These are phyloP conservation scores for Diplodia scrobiculata DNA, from an alignment of 2,329 filamentous ascomycete species.

Conservation along the genomic window DNA sequence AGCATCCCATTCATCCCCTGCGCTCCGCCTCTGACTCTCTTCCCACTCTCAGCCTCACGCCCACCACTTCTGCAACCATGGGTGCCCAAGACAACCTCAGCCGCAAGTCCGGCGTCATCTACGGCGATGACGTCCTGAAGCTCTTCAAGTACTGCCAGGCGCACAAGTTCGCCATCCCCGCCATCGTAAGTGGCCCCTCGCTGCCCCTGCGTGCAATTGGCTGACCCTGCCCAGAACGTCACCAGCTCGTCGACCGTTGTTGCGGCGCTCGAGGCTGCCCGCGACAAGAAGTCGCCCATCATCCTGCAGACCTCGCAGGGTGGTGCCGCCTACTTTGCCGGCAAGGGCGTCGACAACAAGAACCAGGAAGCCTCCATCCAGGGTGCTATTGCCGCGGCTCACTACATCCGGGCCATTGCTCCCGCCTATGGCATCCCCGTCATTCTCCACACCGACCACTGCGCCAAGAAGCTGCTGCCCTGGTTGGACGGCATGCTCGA, in stretches of 20 bases:
- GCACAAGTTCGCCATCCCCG: slow-evolving; percentile 85
- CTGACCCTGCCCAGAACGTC: slow-evolving; percentile 62
- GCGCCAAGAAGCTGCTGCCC: slow-evolving; percentile 98
- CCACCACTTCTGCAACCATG: slow-evolving; percentile 40
- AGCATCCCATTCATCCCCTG: neutral
- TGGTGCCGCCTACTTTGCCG: slow-evolving; percentile 67
- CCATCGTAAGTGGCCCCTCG: slow-evolving; percentile 53
- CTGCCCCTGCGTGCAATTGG: slow-evolving; percentile 6
- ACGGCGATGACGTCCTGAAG: slow-evolving; percentile 64
- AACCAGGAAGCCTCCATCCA: slow-evolving; percentile 86
- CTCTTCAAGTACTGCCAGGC: slow-evolving; percentile 91
- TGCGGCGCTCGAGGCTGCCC: slow-evolving; percentile 88
- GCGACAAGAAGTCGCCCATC: slow-evolving; percentile 86
- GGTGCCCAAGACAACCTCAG: slow-evolving; percentile 58
- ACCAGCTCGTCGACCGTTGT: slow-evolving; percentile 89
- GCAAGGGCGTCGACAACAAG: slow-evolving; percentile 48
- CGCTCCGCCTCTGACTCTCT: neutral
- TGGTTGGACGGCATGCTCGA: slow-evolving; percentile 83
- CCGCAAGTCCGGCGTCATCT: slow-evolving; percentile 65
- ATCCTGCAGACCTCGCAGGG: slow-evolving; percentile 93
- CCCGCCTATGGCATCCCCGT: slow-evolving; percentile 80
- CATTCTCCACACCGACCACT: slow-evolving; percentile 96
- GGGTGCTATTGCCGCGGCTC: slow-evolving; percentile 78
- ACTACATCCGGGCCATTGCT: slow-evolving; percentile 88
- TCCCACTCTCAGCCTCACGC: neutral